Base-by-base conservation (phyloP, 2,329 filamentous ascomycete genomes). In the Fusarium gaditjirri region DNA sequence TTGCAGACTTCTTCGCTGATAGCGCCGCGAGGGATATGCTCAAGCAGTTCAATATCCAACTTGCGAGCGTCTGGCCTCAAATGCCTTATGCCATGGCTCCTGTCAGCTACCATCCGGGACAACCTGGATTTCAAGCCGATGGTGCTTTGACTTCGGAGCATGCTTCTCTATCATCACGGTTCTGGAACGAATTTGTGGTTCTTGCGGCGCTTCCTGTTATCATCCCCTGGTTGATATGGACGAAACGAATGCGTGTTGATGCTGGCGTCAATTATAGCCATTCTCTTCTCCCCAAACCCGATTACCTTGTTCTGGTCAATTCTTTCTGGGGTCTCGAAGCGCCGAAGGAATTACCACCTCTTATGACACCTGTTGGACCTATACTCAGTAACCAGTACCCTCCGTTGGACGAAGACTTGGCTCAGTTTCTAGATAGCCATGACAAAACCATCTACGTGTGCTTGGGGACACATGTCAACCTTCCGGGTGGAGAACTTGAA, bases 1-100 rank as follows among this genome's bases (percentile, higher is more conserved):
- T 85, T 6, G 81, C 82, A 0, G 83, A 85, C 57, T 85, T 83
- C 76, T 83, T 84, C 42, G 82, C 81, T 33, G 83, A 85, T 11
- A 78, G 80, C 8, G 83, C 82, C 1, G 81, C 78, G 6, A 75
- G 79, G 49, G 84, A 85, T 60, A 83, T 85, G 50, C 77, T 80
- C 10, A 62, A 74, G 23, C 76, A 84, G 69, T 80, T 80, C 38
- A 71, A 75, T 19, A 64, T 85, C 8, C 83, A 83, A 5, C 73
- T 84, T 9, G 82, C 83, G 14, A 77, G 79, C 31, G 75, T 83
- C 16, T 83, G 79, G 79, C 81, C 83, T 6, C 80, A 84, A 64
- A 84, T 84, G 82, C 83, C 83, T 0, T 80, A 78, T 35, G 64
- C 78, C 3, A 80, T 84, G 79, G 72, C 81, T 3, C 77, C 77